phyloP scores from a whole-genome alignment of 257 asterid genomes.

The Solanum tarapatanum region DNA sequence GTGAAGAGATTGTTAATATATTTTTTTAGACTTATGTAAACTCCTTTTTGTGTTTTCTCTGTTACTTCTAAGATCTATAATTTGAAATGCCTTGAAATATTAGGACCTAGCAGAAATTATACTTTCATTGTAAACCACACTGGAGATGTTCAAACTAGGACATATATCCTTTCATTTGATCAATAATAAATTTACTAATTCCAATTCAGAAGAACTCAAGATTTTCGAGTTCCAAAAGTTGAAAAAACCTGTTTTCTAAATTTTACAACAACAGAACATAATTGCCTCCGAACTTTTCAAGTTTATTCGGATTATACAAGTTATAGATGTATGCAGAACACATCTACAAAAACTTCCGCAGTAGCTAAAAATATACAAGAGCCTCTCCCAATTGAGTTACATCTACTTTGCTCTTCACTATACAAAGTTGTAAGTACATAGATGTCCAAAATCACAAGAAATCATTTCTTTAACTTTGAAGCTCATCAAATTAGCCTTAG shows the following conservation, averaged over 20 bases:
- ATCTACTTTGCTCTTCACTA: not conserved
- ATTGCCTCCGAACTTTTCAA: not conserved
- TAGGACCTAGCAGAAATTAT: not conserved
- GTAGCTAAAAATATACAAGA: not conserved
- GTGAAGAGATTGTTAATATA: slow-evolving; percentile 19
- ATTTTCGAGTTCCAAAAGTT: not conserved
- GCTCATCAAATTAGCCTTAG: slow-evolving; percentile 48
- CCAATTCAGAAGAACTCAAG: not conserved
- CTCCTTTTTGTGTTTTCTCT: not conserved
- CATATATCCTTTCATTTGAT: not conserved
- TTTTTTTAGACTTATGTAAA: not conserved
- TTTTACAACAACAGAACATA: not conserved
- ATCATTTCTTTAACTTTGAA: slow-evolving; percentile 11
- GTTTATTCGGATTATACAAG: not conserved
- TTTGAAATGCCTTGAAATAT: not conserved
- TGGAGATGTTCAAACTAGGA: not conserved
- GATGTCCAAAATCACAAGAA: slow-evolving; percentile 15
- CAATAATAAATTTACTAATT: not conserved
- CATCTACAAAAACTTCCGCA: not conserved
- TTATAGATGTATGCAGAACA: not conserved
- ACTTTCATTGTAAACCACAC: too few species aligned
- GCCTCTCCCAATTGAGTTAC: not conserved
- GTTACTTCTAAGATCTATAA: not conserved
- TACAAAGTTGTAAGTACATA: slow-evolving; percentile 2
- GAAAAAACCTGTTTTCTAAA: not conserved